Conservation (phyloP, 805 yeast genomes). For the Myxozyma sirexii region DNA sequence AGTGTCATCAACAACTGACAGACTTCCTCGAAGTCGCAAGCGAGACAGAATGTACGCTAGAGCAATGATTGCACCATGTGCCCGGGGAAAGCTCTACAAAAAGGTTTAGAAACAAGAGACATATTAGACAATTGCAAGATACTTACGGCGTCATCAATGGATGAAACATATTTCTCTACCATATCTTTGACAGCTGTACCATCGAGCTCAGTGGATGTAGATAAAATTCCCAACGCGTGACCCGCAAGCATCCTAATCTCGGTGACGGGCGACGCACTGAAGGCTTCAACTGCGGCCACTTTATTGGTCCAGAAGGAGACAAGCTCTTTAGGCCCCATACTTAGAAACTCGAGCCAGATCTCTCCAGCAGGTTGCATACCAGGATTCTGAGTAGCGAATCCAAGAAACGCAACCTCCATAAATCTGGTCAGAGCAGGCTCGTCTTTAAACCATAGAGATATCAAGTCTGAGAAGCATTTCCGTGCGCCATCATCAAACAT, state of each 20-base stretch:
- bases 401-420: constrained; percentile 4
- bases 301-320: constrained; percentile 25
- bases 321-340: constrained; percentile 37
- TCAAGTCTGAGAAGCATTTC: not conserved
- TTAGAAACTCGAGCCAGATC: constrained; percentile 38
- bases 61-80: constrained; percentile 40
- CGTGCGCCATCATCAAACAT: constrained; percentile 61
- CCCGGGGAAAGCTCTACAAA: constrained; percentile 2
- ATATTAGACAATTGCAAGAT: not conserved
- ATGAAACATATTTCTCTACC: not conserved
- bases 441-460: not conserved
- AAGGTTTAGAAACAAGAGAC: not conserved
- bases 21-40: constrained; percentile 44
- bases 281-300: constrained; percentile 18
- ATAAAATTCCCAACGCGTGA: constrained; percentile 48
- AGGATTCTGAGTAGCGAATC: constrained; percentile 15
- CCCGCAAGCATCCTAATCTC: constrained; percentile 44
- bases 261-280: constrained; percentile 24
- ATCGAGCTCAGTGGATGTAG: constrained; percentile 1
- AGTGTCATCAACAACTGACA: constrained; percentile 42
- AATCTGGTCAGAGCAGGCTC: constrained; percentile 9
- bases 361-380: constrained; percentile 31
- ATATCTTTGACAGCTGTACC: not conserved
- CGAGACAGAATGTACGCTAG: constrained; percentile 54
- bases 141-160: not conserved